Percentiles rank a stretch among this genome's conserved stretches.
Conservation (phyloP, 2,329 filamentous ascomycete genomes). For the Colletotrichum sp. region DNA sequence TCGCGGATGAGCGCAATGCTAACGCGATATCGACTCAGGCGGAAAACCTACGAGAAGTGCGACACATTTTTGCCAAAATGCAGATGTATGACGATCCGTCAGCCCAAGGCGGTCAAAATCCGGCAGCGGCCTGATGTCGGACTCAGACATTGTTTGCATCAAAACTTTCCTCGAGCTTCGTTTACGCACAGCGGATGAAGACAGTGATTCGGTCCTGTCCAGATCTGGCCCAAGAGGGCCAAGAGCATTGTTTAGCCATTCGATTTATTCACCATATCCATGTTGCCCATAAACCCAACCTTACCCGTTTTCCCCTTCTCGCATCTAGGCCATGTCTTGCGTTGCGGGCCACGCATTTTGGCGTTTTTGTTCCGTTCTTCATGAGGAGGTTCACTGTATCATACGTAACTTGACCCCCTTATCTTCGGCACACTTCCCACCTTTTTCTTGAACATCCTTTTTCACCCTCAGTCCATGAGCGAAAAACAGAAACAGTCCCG, state of each 20-base stretch:
- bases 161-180: not conserved
- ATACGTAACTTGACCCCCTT: not conserved
- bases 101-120: not conserved
- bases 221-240: not conserved
- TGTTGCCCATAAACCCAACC: not conserved
- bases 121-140: not conserved
- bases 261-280: not conserved
- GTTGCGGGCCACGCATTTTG: not conserved
- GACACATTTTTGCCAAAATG: constrained; percentile 72
- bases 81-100: constrained; percentile 28
- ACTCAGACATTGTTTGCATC: not conserved
- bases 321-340: not conserved
- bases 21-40: constrained; percentile 61
- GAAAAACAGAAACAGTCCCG: not conserved
- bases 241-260: not conserved
- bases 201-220: not conserved
- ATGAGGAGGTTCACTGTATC: not conserved
- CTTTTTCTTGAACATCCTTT: not conserved
- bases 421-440: not conserved
- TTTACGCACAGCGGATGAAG: not conserved
- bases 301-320: not conserved
- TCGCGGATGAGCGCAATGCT: constrained; percentile 78
- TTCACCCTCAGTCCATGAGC: not conserved
- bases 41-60: constrained; percentile 76
- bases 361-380: not conserved